Evolutionary conservation across 345 rosid species (phyloP), one percentile per base, ranked within the genome.

Genomic region (Melaleuca alternifolia): DNA sequence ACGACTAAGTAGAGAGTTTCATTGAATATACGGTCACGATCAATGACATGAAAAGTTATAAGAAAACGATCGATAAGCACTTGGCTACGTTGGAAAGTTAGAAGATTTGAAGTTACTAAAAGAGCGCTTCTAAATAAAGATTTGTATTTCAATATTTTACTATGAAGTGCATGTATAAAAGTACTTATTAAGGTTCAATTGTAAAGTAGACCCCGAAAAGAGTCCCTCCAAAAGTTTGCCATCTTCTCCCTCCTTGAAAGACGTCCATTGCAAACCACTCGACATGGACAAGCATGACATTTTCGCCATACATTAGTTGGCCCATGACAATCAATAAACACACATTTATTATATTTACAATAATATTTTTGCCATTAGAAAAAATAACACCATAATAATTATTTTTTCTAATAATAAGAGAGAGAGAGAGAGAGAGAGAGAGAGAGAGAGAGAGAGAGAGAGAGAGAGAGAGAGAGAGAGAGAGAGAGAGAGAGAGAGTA

Each of bases 301-400:
- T 41, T 65, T 65, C 46, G 12, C 24, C 79, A 16, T 2, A 30
- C 79, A 65, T 41, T 65, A 33, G 79, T 33, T 65, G 24, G 79
- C 46, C 79, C 46, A 16, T 65, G 79, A 7, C 79, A 65, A 33
- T 33, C 79, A 15, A 33, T 33, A 16, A 46, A 65, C 12, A 33
- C 46, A 33, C 46, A 33, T 65, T 65, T 33, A 65, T 33, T 33
- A 16, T 65, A 9, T 21, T 16, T 33, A 16, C n/a, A n/a, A n/a
- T 33, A 65, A 33, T 33, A 16, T 33, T 30, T 65, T 65, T 65
- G 7, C 24, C 16, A 33, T 9, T 28, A 65, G 3, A 65, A 33
- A 8, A 21, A 16, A 65, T 0, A 4, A 8, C 1, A 53, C 0
- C 23, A 53, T 18, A 20, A 2, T 8, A 16, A 7, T 16, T 1